A percentile compares a stretch with the other conserved stretches of the same genome.
Conservation (phyloP, 345 rosid species). For the Triadica sebifera region DNA sequence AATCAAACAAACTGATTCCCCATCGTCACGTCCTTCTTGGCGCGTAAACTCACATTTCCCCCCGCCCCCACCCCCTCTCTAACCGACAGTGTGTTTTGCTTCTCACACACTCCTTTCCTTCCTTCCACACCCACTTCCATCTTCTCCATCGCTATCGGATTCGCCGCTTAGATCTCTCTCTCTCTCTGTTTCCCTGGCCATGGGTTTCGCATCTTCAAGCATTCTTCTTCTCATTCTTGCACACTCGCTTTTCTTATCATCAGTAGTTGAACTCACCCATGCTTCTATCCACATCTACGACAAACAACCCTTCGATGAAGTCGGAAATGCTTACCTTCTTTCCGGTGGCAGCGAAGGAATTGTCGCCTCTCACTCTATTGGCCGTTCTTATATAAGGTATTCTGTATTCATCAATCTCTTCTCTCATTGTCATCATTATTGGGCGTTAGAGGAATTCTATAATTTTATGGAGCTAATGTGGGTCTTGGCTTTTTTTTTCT, state of each 20-base stretch:
- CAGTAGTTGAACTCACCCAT: constrained; percentile 13
- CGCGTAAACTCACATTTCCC: constrained; percentile 2
- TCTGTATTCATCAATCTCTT: too few species aligned
- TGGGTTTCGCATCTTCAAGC: constrained; percentile 35
- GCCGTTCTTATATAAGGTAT: constrained; percentile 63
- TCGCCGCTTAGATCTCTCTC: constrained; percentile 23
- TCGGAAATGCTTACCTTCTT: constrained; percentile 83
- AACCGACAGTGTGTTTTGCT: constrained; percentile 18
- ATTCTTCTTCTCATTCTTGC: constrained; percentile 14
- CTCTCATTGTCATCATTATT: not conserved
- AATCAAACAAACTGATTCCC: too few species aligned
- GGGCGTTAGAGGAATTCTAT: not conserved
- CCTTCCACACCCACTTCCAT: not conserved
- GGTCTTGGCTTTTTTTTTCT: too few species aligned
- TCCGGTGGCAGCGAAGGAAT: constrained; percentile 98
- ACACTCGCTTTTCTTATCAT: constrained; percentile 28
- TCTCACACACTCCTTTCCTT: not conserved
- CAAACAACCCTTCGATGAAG: constrained; percentile 60
- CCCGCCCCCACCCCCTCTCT: not conserved
- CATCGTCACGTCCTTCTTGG: not conserved
- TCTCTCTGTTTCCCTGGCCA: constrained; percentile 19
- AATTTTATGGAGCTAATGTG: constrained; percentile 2
- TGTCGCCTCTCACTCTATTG: constrained; percentile 37
- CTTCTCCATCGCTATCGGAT: constrained; percentile 7
- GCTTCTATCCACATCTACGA: constrained; percentile 76